Evolutionary conservation across 306 rosid species (phyloP), one percentile per base, ranked within the genome.

Genomic region (Inga leiocalycina): DNA sequence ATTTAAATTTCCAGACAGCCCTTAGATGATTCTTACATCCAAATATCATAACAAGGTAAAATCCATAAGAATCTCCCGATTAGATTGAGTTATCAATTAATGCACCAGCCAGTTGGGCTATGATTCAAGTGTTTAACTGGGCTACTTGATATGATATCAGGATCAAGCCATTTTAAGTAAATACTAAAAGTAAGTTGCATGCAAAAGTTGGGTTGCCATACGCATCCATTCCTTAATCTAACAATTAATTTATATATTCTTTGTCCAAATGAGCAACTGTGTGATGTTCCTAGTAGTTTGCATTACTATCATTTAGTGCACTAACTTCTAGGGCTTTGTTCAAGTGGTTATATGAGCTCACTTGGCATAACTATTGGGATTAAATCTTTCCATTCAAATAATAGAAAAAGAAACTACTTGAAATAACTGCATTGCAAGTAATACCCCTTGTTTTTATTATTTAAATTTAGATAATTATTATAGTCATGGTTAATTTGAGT

Each of bases 221-320:
- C 6, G 66, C 35, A 24, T 46, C 49, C 72, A 24, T 57, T 32
- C 27, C 54, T 57, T 22, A 76, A 32, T 71, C 19, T 15, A 71
- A 68, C 75, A 59, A 15, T 48, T 30, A 48, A 70, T 67, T 70
- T 78, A 11, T 22, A 20, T 7, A 79, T 32, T 80, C 70, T 54
- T 62, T 75, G 51, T 86, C 65, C 56, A 69, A 74, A 64, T 72
- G 70, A 51, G 3, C 79, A 78, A 81, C 76, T 81, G 71, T 54
- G 52, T 54, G 45, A n/a, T 75, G 80, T 77, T 57, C 68, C 30
- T 72, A 75, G 46, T 19, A 46, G 78, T 67, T 68, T 75, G 64
- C 57, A 46, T 74, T 67, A 52, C n/a, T 52, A 78, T 75, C 71
- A 39, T 70, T 51, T 64, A 62, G 71, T 71, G 22, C 74, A 32